A percentile compares a stretch with the other conserved stretches of the same genome.
Conservation (phyloP, 106 monocot species). For the Apostasia ramifera region DNA sequence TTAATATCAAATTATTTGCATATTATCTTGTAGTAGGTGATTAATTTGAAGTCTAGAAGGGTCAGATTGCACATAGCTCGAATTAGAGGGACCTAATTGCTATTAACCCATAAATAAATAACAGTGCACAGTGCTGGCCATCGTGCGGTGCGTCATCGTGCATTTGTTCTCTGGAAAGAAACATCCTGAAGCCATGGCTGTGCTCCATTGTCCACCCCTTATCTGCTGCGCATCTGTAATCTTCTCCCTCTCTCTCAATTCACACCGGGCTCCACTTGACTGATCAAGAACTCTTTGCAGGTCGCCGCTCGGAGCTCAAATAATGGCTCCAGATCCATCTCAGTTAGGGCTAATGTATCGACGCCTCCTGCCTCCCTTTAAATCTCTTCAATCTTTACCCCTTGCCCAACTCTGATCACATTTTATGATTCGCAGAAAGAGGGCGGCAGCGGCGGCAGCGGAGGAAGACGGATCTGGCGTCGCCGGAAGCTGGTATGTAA, state of each 20-base stretch:
- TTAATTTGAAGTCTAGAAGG: too few species aligned
- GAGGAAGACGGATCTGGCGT: conserved; percentile 31
- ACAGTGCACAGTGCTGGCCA: too few species aligned
- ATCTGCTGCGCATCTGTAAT: background rate
- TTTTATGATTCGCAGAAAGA: background rate
- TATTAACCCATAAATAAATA: too few species aligned
- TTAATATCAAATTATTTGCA: too few species aligned
- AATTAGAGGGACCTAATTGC: too few species aligned
- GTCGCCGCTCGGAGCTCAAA: background rate
- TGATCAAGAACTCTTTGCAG: background rate
- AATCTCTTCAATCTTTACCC: background rate
- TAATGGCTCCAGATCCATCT: background rate
- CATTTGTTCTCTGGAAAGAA: too few species aligned
- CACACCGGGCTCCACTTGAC: background rate
- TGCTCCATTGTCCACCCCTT: background rate
- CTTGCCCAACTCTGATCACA: background rate
- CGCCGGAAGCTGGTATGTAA: conserved; percentile 54
- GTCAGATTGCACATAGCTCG: too few species aligned
- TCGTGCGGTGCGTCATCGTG: too few species aligned
- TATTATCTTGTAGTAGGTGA: too few species aligned
- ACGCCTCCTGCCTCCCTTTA: background rate
- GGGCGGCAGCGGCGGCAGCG: conserved; percentile 7
- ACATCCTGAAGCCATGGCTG: background rate
- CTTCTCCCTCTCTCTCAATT: too few species aligned
- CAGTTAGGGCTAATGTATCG: background rate